A percentile compares a stretch with the other conserved stretches of the same genome.
Conservation (phyloP, 495 filamentous ascomycete species). For the Astrothelium macrocarpum region DNA sequence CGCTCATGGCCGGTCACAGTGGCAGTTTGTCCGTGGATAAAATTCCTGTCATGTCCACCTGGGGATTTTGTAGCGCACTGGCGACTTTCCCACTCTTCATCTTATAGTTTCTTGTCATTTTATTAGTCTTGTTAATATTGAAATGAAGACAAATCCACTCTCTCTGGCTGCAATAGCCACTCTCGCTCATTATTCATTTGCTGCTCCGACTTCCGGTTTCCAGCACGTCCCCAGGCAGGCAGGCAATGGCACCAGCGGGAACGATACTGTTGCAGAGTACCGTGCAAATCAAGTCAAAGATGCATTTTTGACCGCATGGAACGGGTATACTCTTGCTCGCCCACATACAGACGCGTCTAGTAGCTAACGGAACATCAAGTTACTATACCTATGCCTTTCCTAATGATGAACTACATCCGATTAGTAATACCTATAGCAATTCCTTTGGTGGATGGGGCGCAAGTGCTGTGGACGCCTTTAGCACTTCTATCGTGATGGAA, state of each 20-base stretch:
- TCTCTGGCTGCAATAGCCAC: not conserved
- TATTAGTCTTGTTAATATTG: not conserved
- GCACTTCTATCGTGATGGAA: constrained; percentile 71
- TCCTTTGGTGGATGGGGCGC: constrained; percentile 87
- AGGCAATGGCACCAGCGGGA: not conserved
- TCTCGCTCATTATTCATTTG: not conserved
- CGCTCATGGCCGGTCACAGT: not conserved
- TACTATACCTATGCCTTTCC: constrained; percentile 74
- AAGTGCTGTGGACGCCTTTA: constrained; percentile 71
- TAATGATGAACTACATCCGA: constrained; percentile 64
- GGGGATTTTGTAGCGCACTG: not conserved
- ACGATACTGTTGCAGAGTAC: not conserved
- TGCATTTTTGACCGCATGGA: constrained; percentile 14
- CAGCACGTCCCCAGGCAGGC: not conserved
- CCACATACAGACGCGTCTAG: too few relatives aligned
- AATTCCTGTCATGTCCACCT: not conserved
- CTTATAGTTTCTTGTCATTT: not conserved
- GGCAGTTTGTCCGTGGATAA: not conserved
- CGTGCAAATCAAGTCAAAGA: constrained; percentile 6
- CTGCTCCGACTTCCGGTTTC: not conserved
- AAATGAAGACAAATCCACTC: not conserved
- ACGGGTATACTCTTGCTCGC: not conserved
- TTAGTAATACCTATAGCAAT: constrained; percentile 53
- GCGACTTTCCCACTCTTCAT: not conserved
- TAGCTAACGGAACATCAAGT: too few relatives aligned